Base-by-base conservation (phyloP, 306 rosid species). In the Glycyrrhiza uralensis region DNA sequence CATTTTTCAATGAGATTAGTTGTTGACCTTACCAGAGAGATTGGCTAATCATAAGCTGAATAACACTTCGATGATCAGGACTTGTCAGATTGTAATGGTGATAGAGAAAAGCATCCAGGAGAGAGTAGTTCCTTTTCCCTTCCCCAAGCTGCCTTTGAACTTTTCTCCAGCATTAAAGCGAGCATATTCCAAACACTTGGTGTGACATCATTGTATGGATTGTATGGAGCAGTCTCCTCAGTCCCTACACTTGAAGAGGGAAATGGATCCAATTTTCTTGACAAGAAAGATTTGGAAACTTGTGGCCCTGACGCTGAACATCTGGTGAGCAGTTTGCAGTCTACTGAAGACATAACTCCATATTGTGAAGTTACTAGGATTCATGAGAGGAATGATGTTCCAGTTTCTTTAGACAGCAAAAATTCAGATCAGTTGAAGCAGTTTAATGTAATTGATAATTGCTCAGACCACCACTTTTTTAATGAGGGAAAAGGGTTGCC, bases 391-490 rank as follows among this genome's bases (percentile, higher is more conserved):
- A 76, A 45, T 41, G 66, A 74, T 75, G 71, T 74, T 56, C 76
- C 77, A 10, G 55, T 66, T 78, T 74, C 86, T 44, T 52, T 68
- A 23, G 60, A 74, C 55, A 65, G 61, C 26, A 80, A 78, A 7
- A 72, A 61, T 69, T 75, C 84, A 28, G 75, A 79, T 58, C 85
- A 61, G 68, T 82, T 88, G 65, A 85, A 82, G 79, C 92, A 47
- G 84, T 95, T 95, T 76, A 93, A 89, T 71, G 82, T 91, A 62
- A 69, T 85, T 55, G 74, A 73, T 68, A 84, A 83, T 80, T 95
- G 96, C 76, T 69, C 82, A 7, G 96, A 91, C 80, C 97, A 95
- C 81, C 87, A 89, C 81, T 89, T 95, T 77, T 77, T 88, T 59
- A 39, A 72, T 42, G 67, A 86, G 28, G 72, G 82, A 46, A 87